Evolutionary conservation across 2,329 filamentous ascomycete species (phyloP), one percentile per base, ranked within the genome.

Genomic region (Stemphylium lycopersici): DNA sequence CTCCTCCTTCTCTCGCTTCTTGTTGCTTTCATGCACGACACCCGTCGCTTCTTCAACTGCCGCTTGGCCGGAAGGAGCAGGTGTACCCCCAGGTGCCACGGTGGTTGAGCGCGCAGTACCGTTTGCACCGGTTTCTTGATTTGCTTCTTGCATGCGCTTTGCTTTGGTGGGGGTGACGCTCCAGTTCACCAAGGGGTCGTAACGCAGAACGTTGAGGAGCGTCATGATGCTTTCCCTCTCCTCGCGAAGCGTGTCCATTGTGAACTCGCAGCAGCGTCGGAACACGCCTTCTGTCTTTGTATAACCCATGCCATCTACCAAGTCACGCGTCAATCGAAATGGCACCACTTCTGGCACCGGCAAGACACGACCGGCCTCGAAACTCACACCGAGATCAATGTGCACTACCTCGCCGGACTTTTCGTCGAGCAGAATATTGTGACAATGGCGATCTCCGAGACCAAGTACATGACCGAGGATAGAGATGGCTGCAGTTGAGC

Each of bases 161-260:
- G 87, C 83, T 43, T 86, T 82, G 13, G 87, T 74, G 0, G 86
- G 85, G 10, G 90, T 95, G 51, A 97, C 87, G 32, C 91, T 93
- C 95, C 95, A 99, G 56, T 87, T 95, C 75, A 98, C 96, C 57
- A 99, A 79, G 1, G 95, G 96, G 80, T 99, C 95, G 76, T 97
- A 98, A n/a, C 96, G 89, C 55, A 99, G 80, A 18, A 99, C 96
- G 70, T 99, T 96, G 16, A 99, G 85, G 48, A 99, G 92, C 0
- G 95, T 98, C 93, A 97, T 98, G 78, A 99, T 99, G 39, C 90
- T 93, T 72, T 96, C 96, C 11, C 90, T 90, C 73, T 99, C 95
- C 67, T 96, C 90, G n/a, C 95, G 88, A 32, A 99, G 80, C 1
- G 96, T 93, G 58, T 97, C 92, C 29, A 99, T 85, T 0, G 93